Conservation (phyloP, 352 stramenopile species). For the Globisporangium viniferum region DNA sequence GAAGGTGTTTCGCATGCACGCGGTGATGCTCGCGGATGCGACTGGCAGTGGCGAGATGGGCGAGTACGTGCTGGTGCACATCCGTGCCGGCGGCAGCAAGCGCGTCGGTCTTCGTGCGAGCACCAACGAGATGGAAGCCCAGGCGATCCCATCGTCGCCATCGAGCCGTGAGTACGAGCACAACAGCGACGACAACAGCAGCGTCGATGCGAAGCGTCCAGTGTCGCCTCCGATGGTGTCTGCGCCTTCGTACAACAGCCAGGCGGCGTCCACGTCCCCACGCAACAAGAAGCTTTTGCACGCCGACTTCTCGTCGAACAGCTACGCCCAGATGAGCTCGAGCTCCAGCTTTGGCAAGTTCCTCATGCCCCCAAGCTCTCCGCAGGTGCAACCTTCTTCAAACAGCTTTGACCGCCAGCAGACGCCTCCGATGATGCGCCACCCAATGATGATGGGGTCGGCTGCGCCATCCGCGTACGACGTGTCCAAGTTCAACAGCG, state of each 20-base stretch:
- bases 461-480: conserved; percentile 11
- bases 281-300: conserved; percentile 45
- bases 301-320: conserved; percentile 23
- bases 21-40: conserved; percentile 64
- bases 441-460: conserved; percentile 26
- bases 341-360: conserved; percentile 12
- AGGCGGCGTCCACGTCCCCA: conserved; percentile 37
- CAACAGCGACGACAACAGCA: conserved; percentile 7
- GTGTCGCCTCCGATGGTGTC: conserved; percentile 36
- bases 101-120: conserved; percentile 56
- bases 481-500: conserved; percentile 31
- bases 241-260: conserved; percentile 40
- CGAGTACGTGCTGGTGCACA: conserved; percentile 72
- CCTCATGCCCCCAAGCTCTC: conserved; percentile 3
- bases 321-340: conserved; percentile 7
- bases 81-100: conserved; percentile 66
- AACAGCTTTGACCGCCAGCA: neutral
- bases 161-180: conserved; percentile 19
- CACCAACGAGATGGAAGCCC: conserved; percentile 18
- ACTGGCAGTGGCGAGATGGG: conserved; percentile 41
- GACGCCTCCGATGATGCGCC: conserved; percentile 21
- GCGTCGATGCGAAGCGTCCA: conserved; percentile 16
- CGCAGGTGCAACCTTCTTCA: neutral
- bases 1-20: conserved; percentile 81
- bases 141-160: conserved; percentile 13